Conservation (phyloP, 208 protist genomes). For the Dictyostelium gargantuum region DNA sequence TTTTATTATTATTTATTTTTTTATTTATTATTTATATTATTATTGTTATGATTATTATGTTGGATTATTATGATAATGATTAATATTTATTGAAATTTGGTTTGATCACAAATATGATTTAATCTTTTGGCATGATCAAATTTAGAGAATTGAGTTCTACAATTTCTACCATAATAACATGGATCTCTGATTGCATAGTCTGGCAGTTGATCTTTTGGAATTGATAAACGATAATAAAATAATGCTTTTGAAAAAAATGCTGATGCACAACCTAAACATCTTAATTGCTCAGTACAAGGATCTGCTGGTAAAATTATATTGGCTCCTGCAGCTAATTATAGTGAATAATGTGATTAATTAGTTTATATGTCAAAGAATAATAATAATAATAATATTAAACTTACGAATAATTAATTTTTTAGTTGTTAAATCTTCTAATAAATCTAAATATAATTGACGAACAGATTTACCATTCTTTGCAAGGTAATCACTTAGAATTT, state of each 20-base stretch:
- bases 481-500: conserved; percentile 9
- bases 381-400: background rate
- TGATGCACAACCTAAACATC: background rate
- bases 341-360: too few relatives aligned
- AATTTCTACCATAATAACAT: conserved; percentile 54
- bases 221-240: background rate
- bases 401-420: background rate
- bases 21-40: background rate
- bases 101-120: conserved; percentile 54
- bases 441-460: background rate
- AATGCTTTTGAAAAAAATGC: background rate
- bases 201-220: conserved; percentile 20
- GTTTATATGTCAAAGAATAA: too few relatives aligned
- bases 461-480: background rate
- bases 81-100: conserved; percentile 45
- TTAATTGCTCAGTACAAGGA: background rate
- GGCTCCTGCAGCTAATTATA: background rate
- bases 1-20: background rate
- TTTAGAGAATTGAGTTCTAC: conserved; percentile 48
- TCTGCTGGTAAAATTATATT: background rate
- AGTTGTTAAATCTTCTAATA: background rate
- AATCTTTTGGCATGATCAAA: conserved; percentile 36
- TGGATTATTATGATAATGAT: too few relatives aligned
- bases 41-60: too few relatives aligned
- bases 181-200: background rate